phyloP scores from a whole-genome alignment of 208 protist species.

The Acanthamoeba sp. region DNA sequence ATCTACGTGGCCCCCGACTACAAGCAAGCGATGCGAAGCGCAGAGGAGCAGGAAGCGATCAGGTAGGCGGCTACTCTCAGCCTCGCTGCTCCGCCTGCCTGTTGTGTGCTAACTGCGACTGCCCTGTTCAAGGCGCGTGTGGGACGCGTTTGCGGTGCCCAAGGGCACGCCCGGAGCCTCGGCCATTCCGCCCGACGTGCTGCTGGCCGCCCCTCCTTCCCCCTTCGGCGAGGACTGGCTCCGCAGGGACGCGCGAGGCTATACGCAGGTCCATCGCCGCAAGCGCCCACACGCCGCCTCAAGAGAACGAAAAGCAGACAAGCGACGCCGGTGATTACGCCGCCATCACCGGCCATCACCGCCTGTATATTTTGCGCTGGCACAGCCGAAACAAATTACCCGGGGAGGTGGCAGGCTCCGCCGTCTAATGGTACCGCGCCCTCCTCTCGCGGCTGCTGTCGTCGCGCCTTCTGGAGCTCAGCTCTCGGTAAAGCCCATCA shows the following conservation, averaged over 20 bases:
- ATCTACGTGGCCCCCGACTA: neutral
- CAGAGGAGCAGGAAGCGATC: neutral
- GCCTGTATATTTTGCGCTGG: too few species aligned
- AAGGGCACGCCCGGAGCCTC: neutral
- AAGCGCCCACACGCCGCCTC: too few species aligned
- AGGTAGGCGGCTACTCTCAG: neutral
- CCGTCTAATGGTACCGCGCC: neutral
- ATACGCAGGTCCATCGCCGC: too few species aligned
- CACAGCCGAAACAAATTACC: too few species aligned
- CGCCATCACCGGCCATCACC: too few species aligned
- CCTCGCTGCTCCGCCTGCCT: neutral
- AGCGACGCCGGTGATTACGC: too few species aligned
- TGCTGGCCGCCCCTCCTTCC: neutral
- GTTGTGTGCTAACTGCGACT: neutral
- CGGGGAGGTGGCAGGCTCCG: too few species aligned
- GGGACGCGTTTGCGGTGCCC: neutral
- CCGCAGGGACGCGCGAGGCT: too few species aligned
- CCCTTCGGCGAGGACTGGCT: neutral
- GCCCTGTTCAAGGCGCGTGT: neutral
- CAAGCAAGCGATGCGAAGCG: neutral
- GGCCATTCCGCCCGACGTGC: neutral
- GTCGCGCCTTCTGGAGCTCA: neutral
- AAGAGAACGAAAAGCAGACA: too few species aligned
- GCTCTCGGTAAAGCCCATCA: neutral
- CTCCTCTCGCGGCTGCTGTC: neutral